A percentile compares a stretch with the other conserved stretches of the same genome.
These are phyloP conservation scores for Pythium insidiosum DNA, from an alignment of 352 stramenopile genomes.

Conservation along the genomic window DNA sequence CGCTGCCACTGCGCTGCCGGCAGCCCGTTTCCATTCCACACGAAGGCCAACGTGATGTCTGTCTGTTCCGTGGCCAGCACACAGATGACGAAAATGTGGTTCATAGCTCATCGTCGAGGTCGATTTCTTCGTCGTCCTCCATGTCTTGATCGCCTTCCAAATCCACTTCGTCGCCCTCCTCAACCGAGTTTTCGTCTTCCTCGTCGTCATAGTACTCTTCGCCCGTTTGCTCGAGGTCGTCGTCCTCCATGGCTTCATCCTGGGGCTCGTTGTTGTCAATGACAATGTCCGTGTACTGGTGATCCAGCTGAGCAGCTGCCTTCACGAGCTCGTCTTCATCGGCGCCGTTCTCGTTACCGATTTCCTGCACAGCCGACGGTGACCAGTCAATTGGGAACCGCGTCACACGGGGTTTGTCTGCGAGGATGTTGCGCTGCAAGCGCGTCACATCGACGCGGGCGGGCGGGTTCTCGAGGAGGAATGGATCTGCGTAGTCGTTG, in stretches of 20 bases:
- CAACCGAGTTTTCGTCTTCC: conserved; percentile 28
- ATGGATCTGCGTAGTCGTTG: conserved; percentile 96
- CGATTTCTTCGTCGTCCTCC: conserved; percentile 73
- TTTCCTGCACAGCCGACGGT: conserved; percentile 27
- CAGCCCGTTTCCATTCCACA: no score
- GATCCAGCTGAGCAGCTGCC: conserved; percentile 73
- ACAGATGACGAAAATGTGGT: neutral
- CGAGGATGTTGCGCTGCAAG: conserved; percentile 94
- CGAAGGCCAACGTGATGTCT: no score
- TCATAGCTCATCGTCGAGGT: conserved; percentile 28
- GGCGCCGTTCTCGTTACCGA: conserved; percentile 41
- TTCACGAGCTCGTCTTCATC: conserved; percentile 85
- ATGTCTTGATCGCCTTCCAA: conserved; percentile 62
- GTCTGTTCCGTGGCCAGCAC: no score
- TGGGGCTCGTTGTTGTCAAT: conserved; percentile 55
- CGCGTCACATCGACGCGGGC: conserved; percentile 85
- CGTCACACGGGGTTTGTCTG: conserved; percentile 94
- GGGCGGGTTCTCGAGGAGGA: conserved; percentile 77
- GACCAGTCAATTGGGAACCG: conserved; percentile 97
- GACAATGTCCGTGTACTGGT: conserved; percentile 87
- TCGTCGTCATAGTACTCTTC: conserved; percentile 56
- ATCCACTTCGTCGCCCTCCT: conserved; percentile 54
- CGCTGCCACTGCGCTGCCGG: no score
- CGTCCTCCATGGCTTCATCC: conserved; percentile 34
- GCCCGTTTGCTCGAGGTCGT: conserved; percentile 62